Base-by-base conservation (phyloP, 116 monocot species). In the Posidonia oceanica region DNA sequence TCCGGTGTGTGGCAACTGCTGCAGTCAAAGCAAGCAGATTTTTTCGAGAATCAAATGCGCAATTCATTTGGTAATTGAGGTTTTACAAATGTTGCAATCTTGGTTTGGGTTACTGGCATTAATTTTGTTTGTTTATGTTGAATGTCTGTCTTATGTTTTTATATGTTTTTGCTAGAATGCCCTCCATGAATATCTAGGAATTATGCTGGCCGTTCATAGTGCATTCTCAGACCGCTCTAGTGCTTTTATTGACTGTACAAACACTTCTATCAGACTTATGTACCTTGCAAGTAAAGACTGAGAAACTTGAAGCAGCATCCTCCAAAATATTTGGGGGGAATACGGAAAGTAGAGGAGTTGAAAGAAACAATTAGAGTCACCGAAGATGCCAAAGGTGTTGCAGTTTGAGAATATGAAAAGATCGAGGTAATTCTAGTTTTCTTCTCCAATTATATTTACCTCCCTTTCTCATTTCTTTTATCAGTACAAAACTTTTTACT, bases 201-300 rank as follows among this genome's bases (percentile, higher is more conserved):
- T 82, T 56, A 93, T 99, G 98, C 56, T 93, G 67, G 76, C 90
- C 52, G 80, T 99, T 63, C 85, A 82, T n/a, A 74, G 70, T 80
- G 98, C 98, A 70, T 99, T 93, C 72, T 75, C 87, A 13, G 93
- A 93, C 67, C 93, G 98, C 39, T 84, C 90, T 13, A 84, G 74
- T 83, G 88, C 93, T 71, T n/a, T 72, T 93, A 52, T 80, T 90
- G 74, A 90, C 86, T 61, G 86, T 99, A 39, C 98, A 99, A 75
- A 99, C 83, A 69, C 86, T 93, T 68, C 52, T 85, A 71, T 85
- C 86, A 59, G 98, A 99, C 62, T 44, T 99, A 53, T 72, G 77
- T 75, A 88, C 88, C 63, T 80, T 93, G 76, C 78, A 82, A 66
- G n/a, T 73, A 39, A 86, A 76, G 75, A 73, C 66, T 71, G 90